Base-by-base conservation (phyloP, 2,329 filamentous ascomycete species). In the Penicillium sp. region DNA sequence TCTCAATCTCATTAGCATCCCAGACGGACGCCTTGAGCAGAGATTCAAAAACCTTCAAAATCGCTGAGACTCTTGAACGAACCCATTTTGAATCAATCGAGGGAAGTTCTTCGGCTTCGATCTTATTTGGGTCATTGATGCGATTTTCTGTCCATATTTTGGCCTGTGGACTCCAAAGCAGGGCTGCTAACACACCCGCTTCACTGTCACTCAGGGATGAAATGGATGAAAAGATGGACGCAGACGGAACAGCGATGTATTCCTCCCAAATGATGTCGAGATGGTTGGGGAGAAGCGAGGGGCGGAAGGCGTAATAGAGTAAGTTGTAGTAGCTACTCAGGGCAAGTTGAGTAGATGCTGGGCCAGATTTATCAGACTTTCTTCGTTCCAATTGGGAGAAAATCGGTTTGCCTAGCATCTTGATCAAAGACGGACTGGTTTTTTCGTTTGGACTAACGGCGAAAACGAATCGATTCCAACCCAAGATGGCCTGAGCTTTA, bases 81-180 rank as follows among this genome's bases (percentile, higher is more conserved):
- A 96, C 81, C 95, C 95, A 99, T 78, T 89, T 91, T 4, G 90
- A 82, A 67, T 98, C 92, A 7, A 98, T 78, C 7, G 87, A 79
- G 6, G 92, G 90, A n/a, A 99, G 79, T 58, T 97, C 91, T n/a
- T 87, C 85, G 0, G 87, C 81, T 51, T 80, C 83, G 52, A 86
- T 76, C 31, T 87, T 80, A 6, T 72, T 74, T 3, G 84, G 78
- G 21, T 89, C 84, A 57, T 86, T 80, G 10, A 90, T 87, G 51
- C 87, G 87, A 60, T 90, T 86, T 62, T 90, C 87, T 53, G 85
- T 87, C 91, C 92, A 98, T 4, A 87, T 73, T 59, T 87, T 82
- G 5, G 76, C 71, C 43, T 76, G 74, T 1, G 67, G 73, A 66
- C 73, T 76, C 76, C 77, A 79, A 78, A 83, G 81, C 1, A 98